phyloP scores from a whole-genome alignment of 2,329 filamentous ascomycete species.

The Pseudogymnoascus sp. region DNA sequence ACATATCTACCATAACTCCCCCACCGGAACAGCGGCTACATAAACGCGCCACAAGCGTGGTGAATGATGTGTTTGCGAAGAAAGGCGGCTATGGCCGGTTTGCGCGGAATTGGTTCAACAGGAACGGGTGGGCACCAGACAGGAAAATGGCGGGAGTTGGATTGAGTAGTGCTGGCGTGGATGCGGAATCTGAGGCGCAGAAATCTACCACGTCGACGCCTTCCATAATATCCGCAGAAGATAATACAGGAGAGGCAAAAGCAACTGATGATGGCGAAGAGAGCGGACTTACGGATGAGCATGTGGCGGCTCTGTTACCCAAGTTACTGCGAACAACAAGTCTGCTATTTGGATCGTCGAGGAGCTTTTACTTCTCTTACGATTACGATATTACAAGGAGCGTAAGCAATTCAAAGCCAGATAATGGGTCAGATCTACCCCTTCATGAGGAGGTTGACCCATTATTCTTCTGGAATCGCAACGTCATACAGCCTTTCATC shows the following conservation, averaged over 20 bases:
- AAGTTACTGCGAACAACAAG: slow-evolving; percentile 79
- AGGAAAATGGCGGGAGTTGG: slow-evolving; percentile 1
- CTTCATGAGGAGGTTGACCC: slow-evolving; percentile 68
- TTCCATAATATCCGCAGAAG: neutral
- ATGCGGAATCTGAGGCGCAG: slow-evolving; percentile 5
- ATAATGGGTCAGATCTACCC: slow-evolving; percentile 44
- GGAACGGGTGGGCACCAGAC: slow-evolving; percentile 66
- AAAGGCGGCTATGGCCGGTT: slow-evolving; percentile 84
- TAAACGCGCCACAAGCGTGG: slow-evolving; percentile 54
- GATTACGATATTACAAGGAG: slow-evolving; percentile 83
- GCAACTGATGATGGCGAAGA: neutral
- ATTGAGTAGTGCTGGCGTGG: neutral
- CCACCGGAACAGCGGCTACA: slow-evolving; percentile 13
- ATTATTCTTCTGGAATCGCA: slow-evolving; percentile 84
- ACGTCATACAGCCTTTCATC: slow-evolving; percentile 67
- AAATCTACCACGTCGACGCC: neutral
- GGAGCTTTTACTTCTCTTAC: slow-evolving; percentile 92
- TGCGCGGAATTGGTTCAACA: slow-evolving; percentile 85
- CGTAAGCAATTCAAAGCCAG: slow-evolving; percentile 37
- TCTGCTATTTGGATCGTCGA: slow-evolving; percentile 72
- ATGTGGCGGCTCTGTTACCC: slow-evolving; percentile 51
- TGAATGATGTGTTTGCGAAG: slow-evolving; percentile 78
- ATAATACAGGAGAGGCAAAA: neutral
- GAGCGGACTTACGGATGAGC: neutral
- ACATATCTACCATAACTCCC: slow-evolving; percentile 12